Evolutionary conservation across 2,329 filamentous ascomycete genomes (phyloP).

Genomic region (Apiospora marii): DNA sequence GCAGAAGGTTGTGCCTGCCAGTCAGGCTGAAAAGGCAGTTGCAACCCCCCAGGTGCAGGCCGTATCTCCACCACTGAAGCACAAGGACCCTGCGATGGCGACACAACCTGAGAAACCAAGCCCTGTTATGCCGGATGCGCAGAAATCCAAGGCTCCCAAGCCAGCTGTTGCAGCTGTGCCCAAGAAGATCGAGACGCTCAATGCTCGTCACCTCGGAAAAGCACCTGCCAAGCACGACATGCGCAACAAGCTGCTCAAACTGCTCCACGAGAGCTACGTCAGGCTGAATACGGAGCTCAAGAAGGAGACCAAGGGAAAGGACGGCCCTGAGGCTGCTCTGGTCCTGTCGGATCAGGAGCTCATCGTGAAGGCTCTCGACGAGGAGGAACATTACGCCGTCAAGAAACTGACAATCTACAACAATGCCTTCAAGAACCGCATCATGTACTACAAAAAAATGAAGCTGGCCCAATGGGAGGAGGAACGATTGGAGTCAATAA

Average conservation of each 20-base stretch:
- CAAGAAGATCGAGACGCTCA: constrained; percentile 63
- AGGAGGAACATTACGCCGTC: constrained; percentile 78
- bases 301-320: constrained; percentile 57
- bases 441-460: constrained; percentile 82
- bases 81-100: neutral
- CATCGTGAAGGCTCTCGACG: constrained; percentile 73
- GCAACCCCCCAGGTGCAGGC: constrained; percentile 13
- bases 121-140: constrained; percentile 17
- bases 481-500: constrained; percentile 51
- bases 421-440: constrained; percentile 84
- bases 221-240: constrained; percentile 65
- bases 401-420: constrained; percentile 76
- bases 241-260: constrained; percentile 64
- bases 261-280: constrained; percentile 71
- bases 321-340: constrained; percentile 58
- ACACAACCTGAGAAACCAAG: constrained; percentile 7
- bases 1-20: neutral
- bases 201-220: constrained; percentile 69
- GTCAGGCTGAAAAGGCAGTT: neutral
- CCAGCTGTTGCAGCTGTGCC: constrained; percentile 29
- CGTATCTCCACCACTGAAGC: constrained; percentile 26
- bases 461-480: constrained; percentile 73
- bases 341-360: constrained; percentile 70
- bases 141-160: constrained; percentile 24
- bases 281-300: constrained; percentile 71